phyloP scores from a whole-genome alignment of 495 filamentous ascomycete species.

The Parachaetomium inaequale region DNA sequence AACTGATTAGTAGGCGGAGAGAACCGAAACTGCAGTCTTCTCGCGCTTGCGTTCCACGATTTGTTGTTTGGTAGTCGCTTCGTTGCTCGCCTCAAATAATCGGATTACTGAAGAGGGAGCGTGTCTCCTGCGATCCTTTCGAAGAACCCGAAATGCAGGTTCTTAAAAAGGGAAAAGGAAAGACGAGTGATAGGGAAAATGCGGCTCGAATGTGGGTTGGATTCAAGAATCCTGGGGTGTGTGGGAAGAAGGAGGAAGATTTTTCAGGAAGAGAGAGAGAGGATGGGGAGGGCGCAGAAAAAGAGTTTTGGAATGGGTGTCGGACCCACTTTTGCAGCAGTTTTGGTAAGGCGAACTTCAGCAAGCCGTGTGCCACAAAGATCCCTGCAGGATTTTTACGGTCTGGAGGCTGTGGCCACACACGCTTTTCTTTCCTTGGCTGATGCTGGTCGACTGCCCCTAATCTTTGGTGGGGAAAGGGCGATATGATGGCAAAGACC shows the following conservation, averaged over 20 bases:
- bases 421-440: neutral
- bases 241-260: slow-evolving; percentile 22
- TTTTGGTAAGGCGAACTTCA: slow-evolving; percentile 36
- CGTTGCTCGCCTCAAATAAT: slow-evolving; percentile 21
- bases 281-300: slow-evolving; percentile 28
- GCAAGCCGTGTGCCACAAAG: slow-evolving; percentile 11
- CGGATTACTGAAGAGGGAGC: slow-evolving; percentile 35
- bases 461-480: neutral
- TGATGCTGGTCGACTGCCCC: neutral
- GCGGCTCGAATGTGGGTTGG: slow-evolving; percentile 25
- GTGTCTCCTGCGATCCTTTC: slow-evolving; percentile 39
- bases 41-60: slow-evolving; percentile 14
- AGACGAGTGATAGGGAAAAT: slow-evolving; percentile 32
- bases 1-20: slow-evolving; percentile 29
- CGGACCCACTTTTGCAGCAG: slow-evolving; percentile 29
- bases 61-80: slow-evolving; percentile 4
- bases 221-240: slow-evolving; percentile 36
- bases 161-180: slow-evolving; percentile 40
- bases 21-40: slow-evolving; percentile 20
- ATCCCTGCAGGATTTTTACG: slow-evolving; percentile 16
- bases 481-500: slow-evolving; percentile 3
- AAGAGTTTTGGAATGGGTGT: slow-evolving; percentile 34
- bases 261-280: slow-evolving; percentile 34
- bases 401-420: slow-evolving; percentile 17
- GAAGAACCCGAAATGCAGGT: slow-evolving; percentile 38